Conservation (phyloP, 2,329 filamentous ascomycete species). For the Thielaviopsis ethacetica region DNA sequence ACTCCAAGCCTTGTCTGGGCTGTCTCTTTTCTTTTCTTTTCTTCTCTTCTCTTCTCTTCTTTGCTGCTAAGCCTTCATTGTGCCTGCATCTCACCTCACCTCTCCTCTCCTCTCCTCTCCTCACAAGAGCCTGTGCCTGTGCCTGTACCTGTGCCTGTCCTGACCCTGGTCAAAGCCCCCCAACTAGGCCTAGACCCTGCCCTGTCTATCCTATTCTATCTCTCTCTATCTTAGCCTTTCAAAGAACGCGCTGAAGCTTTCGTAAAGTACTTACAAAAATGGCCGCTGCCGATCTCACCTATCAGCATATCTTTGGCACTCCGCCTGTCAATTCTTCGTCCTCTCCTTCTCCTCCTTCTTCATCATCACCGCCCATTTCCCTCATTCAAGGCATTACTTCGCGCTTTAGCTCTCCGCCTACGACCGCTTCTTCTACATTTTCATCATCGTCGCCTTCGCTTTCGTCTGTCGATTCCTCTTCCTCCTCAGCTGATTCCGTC, state of each 20-base stretch:
- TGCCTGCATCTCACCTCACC: too few relatives aligned
- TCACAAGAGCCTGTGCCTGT: too few relatives aligned
- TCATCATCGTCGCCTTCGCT: neutral
- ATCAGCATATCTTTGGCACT: constrained; percentile 9
- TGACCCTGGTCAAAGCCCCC: neutral
- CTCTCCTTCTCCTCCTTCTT: neutral
- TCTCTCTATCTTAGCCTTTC: neutral
- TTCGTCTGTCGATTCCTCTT: neutral
- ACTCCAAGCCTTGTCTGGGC: too few relatives aligned
- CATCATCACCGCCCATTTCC: neutral
- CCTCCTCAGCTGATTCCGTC: neutral
- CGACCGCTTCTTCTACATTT: neutral
- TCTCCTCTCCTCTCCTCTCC: too few relatives aligned
- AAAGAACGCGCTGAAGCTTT: neutral
- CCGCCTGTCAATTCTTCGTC: neutral
- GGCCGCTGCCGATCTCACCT: constrained; percentile 8
- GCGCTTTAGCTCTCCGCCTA: neutral
- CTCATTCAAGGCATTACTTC: neutral
- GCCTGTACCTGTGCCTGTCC: neutral
- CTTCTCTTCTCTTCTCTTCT: too few relatives aligned
- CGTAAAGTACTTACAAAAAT: neutral
- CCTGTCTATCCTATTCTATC: neutral
- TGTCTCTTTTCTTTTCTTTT: too few relatives aligned
- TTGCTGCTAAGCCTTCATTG: too few relatives aligned
- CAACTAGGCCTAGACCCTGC: neutral